Evolutionary conservation across 192 early-diverging fungal genomes (phyloP), one percentile per base, ranked within the genome.

Genomic region (Backusella luteola): DNA sequence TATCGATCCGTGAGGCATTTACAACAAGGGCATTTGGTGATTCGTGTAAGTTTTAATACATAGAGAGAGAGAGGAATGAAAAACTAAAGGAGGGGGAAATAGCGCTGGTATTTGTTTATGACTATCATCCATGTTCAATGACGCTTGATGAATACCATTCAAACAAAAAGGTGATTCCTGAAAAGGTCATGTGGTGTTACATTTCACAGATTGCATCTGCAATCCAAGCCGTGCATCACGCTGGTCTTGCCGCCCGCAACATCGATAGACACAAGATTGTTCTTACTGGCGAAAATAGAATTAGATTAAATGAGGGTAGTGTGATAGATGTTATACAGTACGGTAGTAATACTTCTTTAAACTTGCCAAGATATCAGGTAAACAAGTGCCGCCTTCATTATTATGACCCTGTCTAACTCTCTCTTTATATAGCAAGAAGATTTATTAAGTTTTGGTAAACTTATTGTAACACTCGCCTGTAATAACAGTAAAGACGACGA

Each of bases 11-110:
- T 17, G 97, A 99, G 83, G 98, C 94, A 29, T 99, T 99, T 77
- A 96, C 97, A 1, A 99, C 96, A 6, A 94, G 92, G 52, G 94
- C 94, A 2, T 99, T 99, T 90, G 96, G 95, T 17, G 97, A 99
- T 79, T 89, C 93, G 66, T 96, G 93, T 94, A 80, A 81, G 85
- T 79, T 12, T 36, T 32, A 29, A 19, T 32, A 17, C 34, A 34
- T 52, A 34, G 17, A 14, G 34, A 69, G 38, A 38, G 21, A 4
- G 4, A 49, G 17, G 32, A n/a, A n/a, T 3, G 23, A 34, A 12
- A 34, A 67, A 67, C 35, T 67, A 35, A 35, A 35, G 6, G 2
- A 34, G 26, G 3, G 26, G 14, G 7, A 14, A 67, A 32, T 59
- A 93, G 90, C 97, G 32, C 86, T 99, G 17, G 90, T 98, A 9